phyloP scores from a whole-genome alignment of 1,139 yeast genomes.

The Saccharomyces hybrid region DNA sequence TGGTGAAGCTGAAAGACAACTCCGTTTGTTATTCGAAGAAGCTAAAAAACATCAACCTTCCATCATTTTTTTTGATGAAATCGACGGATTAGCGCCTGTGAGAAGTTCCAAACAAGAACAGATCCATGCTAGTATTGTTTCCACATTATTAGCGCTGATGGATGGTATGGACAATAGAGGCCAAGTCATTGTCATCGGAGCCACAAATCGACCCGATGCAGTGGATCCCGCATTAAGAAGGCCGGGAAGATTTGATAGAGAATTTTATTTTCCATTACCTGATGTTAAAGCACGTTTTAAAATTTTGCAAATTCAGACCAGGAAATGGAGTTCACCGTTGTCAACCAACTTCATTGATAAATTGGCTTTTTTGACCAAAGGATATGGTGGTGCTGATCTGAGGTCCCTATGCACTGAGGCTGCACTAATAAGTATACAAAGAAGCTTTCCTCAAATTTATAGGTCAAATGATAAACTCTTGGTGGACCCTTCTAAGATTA shows the following conservation, averaged over 20 bases:
- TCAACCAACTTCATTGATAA: slow-evolving; percentile 51
- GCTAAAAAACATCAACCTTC: slow-evolving; percentile 96
- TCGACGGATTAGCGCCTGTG: slow-evolving; percentile 97
- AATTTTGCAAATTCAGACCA: slow-evolving; percentile 77
- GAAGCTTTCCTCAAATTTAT: slow-evolving; percentile 92
- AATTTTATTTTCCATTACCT: slow-evolving; percentile 92
- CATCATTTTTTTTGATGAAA: slow-evolving; percentile 92
- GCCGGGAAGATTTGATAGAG: slow-evolving; percentile 97
- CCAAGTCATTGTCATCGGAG: slow-evolving; percentile 96
- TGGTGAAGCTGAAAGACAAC: slow-evolving; percentile 96
- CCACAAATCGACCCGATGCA: slow-evolving; percentile 96
- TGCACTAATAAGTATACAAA: slow-evolving; percentile 83
- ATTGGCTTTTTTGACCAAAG: slow-evolving; percentile 79
- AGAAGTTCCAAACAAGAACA: slow-evolving; percentile 96
- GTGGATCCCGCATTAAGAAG: slow-evolving; percentile 95
- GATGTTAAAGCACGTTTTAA: slow-evolving; percentile 70
- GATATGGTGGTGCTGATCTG: slow-evolving; percentile 97
- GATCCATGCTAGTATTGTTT: slow-evolving; percentile 94
- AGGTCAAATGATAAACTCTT: slow-evolving; percentile 62
- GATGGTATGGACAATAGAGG: slow-evolving; percentile 99
- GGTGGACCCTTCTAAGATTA: slow-evolving; percentile 65
- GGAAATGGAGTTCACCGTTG: slow-evolving; percentile 78
- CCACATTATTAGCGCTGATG: slow-evolving; percentile 90
- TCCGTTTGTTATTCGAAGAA: slow-evolving; percentile 84
- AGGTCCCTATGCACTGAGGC: slow-evolving; percentile 94